Evolutionary conservation across 2,329 filamentous ascomycete species (phyloP), one percentile per base, ranked within the genome.

Genomic region (Aspergillus caelatus): DNA sequence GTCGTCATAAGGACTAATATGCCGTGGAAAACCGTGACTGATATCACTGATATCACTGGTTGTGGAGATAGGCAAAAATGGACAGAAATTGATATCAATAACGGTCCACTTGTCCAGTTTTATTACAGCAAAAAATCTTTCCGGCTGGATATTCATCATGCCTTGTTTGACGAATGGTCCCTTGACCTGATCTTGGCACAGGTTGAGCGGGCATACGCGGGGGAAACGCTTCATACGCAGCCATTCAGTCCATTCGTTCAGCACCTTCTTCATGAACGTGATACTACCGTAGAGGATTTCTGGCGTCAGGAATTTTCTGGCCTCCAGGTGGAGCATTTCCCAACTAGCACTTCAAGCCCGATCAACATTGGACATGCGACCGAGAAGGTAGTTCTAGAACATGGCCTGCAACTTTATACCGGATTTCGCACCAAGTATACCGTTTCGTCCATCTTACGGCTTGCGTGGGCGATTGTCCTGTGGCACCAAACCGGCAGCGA

Each of bases 391-490:
- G 21, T 23, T 9, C 21, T 48, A 26, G 45, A 48, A 26, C n/a
- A 23, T 26, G 5, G n/a, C 11, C 4, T 48, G 11, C 14, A 48
- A 14, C 11, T 14, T 48, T 21, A 48, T 9, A 12, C 5, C n/a
- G 21, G 21, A 23, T 7, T 7, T 3, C 12, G 4, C 11, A 48
- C 11, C 11, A 26, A 48, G 3, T 23, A 14, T 14, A 23, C n/a
- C 0, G 1, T 41, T 4, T 41, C 28, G 3, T 39, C 53, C 19
- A 9, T 56, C 26, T 12, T 59, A 19, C 41, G 36, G n/a, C 32
- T 30, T 26, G 78, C 79, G 14, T 80, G 77, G 77, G 75, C 73
- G 0, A 46, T 80, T 14, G 62, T 79, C 2, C 60, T 79, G 2
- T 71, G 74, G 5, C 70, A 67, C 4, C 77, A 78, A 57, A 75